Evolutionary conservation across 202 grass and related monocot species (phyloP), one percentile per base, ranked within the genome.

Genomic region (Panicum hallii): DNA sequence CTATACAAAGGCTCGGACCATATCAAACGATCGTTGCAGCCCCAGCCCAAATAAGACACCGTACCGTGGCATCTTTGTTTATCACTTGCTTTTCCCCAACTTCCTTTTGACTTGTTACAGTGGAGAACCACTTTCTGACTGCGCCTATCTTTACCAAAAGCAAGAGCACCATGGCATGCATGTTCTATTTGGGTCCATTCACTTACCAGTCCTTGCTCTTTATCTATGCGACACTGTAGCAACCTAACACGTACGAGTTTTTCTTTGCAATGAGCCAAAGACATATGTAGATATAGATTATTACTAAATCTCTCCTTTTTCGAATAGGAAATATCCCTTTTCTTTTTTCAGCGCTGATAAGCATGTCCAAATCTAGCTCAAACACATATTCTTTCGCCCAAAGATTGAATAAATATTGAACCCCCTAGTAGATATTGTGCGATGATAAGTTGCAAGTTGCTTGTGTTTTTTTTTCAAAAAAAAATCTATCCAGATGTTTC

Each of bases 101-200:
- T 81, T 47, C 41, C 9, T 89, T 86, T 90, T 90, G 73, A 87
- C 84, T 50, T 47, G 73, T 67, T 90, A 74, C 84, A 74, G 79
- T 82, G 52, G 79, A 67, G 3, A 68, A 9, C 45, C 55, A 70
- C 89, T 84, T 90, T 81, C 55, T 65, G 75, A 87, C 76, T 80
- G 67, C 56, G 23, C 75, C 13, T 83, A 63, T 79, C 75, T 87
- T 90, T 80, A 47, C 62, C 40, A 32, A 87, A 90, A 90, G 85
- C 41, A 84, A 84, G 38, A 81, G 56, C 84, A 84, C 70, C 53
- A 78, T 20, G 65, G 34, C 19, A 57, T 57, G 34, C 63, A 23
- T 80, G 69, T 49, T 60, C 47, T 36, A 11, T 85, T 16, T 85
- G 62, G 58, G 55, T 64, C 86, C 79, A 45, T 71, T 61, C 61